These are phyloP conservation scores for Trichophyton benhamiae DNA, from an alignment of 2,329 filamentous ascomycete species.

Conservation along the genomic window DNA sequence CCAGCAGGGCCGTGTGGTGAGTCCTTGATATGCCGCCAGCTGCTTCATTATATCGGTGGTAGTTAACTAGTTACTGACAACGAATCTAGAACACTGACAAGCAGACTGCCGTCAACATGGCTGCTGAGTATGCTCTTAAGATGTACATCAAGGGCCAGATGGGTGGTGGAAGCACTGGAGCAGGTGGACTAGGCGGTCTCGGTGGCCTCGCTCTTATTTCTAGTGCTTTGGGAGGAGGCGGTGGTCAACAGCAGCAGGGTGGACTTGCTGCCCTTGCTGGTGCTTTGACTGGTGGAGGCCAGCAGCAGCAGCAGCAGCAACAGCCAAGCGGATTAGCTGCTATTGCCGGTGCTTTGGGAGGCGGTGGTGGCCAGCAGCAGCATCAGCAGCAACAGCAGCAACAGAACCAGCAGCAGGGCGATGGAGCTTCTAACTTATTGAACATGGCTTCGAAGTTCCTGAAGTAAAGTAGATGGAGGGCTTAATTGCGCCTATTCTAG, in stretches of 20 bases:
- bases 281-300: slow-evolving; percentile 7
- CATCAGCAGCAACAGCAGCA: neutral
- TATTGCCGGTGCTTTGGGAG: slow-evolving; percentile 36
- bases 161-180: slow-evolving; percentile 36
- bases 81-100: slow-evolving; percentile 50
- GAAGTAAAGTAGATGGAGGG: neutral
- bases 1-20: slow-evolving; percentile 42
- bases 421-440: slow-evolving; percentile 8
- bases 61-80: slow-evolving; percentile 14
- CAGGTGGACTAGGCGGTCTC: slow-evolving; percentile 27
- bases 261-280: slow-evolving; percentile 44
- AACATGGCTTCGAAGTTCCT: slow-evolving; percentile 22
- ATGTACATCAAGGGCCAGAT: slow-evolving; percentile 76
- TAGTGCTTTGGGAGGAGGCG: slow-evolving; percentile 20
- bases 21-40: neutral
- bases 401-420: neutral
- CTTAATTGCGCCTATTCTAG: neutral
- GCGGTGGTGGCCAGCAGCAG: neutral
- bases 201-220: slow-evolving; percentile 42
- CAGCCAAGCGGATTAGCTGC: slow-evolving; percentile 33
- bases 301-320: neutral
- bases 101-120: slow-evolving; percentile 64
- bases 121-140: slow-evolving; percentile 77
- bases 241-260: neutral
- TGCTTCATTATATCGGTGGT: neutral